These are phyloP conservation scores for Penicillium paxilli DNA, from an alignment of 495 filamentous ascomycete species.

Conservation along the genomic window DNA sequence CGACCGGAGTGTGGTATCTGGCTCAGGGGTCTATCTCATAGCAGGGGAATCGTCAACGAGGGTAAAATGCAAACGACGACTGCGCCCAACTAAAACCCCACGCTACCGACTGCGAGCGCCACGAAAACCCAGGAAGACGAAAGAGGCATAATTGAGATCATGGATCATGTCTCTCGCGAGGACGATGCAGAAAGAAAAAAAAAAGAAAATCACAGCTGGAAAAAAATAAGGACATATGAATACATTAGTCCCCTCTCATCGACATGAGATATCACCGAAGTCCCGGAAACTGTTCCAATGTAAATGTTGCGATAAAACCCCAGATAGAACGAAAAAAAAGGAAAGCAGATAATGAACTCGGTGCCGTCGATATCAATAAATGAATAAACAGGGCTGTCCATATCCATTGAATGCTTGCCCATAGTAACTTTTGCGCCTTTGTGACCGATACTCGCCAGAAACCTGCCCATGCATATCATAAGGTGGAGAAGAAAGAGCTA, in stretches of 20 bases:
- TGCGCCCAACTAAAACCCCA: slow-evolving; percentile 45
- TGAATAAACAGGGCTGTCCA: slow-evolving; percentile 9
- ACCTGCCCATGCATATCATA: slow-evolving; percentile 53
- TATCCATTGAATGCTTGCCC: slow-evolving; percentile 21
- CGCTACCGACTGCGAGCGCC: slow-evolving; percentile 32
- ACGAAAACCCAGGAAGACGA: slow-evolving; percentile 14
- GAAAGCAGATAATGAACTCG: slow-evolving; percentile 22
- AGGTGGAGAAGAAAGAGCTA: slow-evolving; percentile 33
- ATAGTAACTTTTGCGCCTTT: slow-evolving; percentile 43
- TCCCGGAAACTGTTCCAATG: slow-evolving; percentile 23
- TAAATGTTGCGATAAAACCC: slow-evolving; percentile 22
- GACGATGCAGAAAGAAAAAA: slow-evolving; percentile 33
- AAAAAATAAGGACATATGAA: slow-evolving; percentile 30
- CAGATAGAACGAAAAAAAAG: slow-evolving; percentile 27
- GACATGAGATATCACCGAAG: slow-evolving; percentile 29
- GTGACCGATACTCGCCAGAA: slow-evolving; percentile 48
- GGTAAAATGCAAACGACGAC: slow-evolving; percentile 41
- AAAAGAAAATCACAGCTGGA: slow-evolving; percentile 23
- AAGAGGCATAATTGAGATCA: slow-evolving; percentile 12
- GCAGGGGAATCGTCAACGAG: slow-evolving; percentile 31
- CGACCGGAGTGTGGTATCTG: slow-evolving; percentile 48
- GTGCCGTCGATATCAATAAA: slow-evolving; percentile 15
- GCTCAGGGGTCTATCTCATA: slow-evolving; percentile 49
- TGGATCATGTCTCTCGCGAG: slow-evolving; percentile 14
- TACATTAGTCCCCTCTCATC: slow-evolving; percentile 32